phyloP scores from a whole-genome alignment of 225 moss, liverwort and hornwort genomes.

The Takakia lepidozioides region DNA sequence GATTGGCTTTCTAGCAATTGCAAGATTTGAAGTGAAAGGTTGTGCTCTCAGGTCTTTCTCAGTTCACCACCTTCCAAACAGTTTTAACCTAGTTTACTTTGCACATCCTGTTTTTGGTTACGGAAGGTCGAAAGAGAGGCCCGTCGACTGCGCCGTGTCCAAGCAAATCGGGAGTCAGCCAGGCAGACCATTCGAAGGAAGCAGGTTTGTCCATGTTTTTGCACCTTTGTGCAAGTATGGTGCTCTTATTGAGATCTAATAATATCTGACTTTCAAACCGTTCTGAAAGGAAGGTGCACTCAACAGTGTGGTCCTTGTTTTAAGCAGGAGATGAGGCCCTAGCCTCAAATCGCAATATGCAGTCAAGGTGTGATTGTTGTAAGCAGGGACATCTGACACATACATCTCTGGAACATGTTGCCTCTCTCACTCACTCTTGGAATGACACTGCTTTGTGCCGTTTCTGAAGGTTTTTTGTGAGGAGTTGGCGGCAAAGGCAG shows the following conservation, averaged over 20 bases:
- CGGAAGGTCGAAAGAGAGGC: constrained; percentile 37
- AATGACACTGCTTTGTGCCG: not conserved
- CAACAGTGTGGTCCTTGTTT: not conserved
- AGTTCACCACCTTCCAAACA: too few species aligned
- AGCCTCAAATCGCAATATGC: too few species aligned
- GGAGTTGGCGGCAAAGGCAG: constrained; percentile 63
- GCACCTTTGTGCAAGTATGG: not conserved
- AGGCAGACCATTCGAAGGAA: constrained; percentile 78
- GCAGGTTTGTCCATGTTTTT: constrained; percentile 45
- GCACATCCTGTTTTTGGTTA: not conserved
- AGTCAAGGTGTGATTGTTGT: not conserved
- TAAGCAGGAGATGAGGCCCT: too few species aligned
- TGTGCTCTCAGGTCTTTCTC: too few species aligned
- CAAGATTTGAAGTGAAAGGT: not conserved
- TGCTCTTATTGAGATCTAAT: not conserved
- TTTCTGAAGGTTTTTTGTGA: constrained; percentile 52
- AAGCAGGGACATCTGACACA: not conserved
- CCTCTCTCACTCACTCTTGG: not conserved
- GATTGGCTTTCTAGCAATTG: not conserved
- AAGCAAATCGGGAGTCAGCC: constrained; percentile 54
- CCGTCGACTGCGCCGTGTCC: constrained; percentile 36
- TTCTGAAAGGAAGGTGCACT: not conserved
- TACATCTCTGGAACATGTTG: too few species aligned
- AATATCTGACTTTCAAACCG: not conserved
- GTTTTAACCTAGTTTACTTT: not conserved